Conservation (phyloP, 768 basidiomycete species). For the Tulasnella calospora region DNA sequence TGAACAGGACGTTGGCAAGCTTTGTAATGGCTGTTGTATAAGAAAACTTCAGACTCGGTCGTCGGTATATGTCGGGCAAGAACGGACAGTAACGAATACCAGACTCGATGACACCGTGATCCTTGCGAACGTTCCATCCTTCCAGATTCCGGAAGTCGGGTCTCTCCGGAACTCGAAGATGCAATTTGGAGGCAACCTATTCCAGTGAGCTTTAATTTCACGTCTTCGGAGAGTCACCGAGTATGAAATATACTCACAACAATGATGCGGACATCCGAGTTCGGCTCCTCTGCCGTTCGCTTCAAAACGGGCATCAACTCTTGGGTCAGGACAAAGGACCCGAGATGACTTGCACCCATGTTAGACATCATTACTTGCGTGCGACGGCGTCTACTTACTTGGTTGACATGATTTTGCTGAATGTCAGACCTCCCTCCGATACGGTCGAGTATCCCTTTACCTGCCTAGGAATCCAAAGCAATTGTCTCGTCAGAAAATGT, state of each 20-base stretch:
- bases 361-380: neutral
- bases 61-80: too few relatives aligned
- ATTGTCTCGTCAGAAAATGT: neutral
- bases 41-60: neutral
- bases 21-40: slow-evolving; percentile 45
- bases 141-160: neutral
- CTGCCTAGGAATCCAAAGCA: neutral
- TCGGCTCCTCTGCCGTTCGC: slow-evolving; percentile 46
- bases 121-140: neutral
- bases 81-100: neutral
- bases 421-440: neutral
- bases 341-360: slow-evolving; percentile 40
- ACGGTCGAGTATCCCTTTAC: neutral
- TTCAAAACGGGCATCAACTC: slow-evolving; percentile 51
- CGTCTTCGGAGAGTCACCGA: neutral
- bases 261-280: slow-evolving; percentile 57
- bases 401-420: slow-evolving; percentile 25
- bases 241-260: slow-evolving; percentile 40
- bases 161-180: neutral
- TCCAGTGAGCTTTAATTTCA: neutral
- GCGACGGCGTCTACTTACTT: slow-evolving; percentile 9
- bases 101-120: neutral
- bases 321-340: slow-evolving; percentile 54
- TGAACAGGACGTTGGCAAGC: slow-evolving; percentile 49
- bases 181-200: neutral